Percentiles rank a stretch among this genome's conserved stretches.
Conservation (phyloP, 495 filamentous ascomycete genomes). For the Eremomyces bilateralis region DNA sequence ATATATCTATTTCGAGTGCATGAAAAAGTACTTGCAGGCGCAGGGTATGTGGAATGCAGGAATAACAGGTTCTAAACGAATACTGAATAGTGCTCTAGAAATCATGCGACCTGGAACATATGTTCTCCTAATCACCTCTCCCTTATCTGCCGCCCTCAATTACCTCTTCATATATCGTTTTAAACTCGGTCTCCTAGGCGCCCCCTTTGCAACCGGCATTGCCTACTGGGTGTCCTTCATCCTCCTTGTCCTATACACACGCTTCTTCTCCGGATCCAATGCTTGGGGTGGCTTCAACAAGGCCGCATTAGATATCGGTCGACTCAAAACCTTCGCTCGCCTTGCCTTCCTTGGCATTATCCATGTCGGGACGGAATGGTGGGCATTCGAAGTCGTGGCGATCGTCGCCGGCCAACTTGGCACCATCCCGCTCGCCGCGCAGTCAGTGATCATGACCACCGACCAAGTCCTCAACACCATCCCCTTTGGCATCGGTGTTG, state of each 20-base stretch:
- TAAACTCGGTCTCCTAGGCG: slow-evolving; percentile 50
- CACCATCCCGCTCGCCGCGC: slow-evolving; percentile 63
- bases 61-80: too few species aligned
- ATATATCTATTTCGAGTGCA: slow-evolving; percentile 76
- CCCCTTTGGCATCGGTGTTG: slow-evolving; percentile 77
- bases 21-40: slow-evolving; percentile 86
- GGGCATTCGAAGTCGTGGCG: slow-evolving; percentile 93
- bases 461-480: slow-evolving; percentile 88
- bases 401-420: slow-evolving; percentile 68
- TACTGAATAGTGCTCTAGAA: slow-evolving; percentile 22
- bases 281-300: slow-evolving; percentile 71
- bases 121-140: slow-evolving; percentile 64
- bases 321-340: slow-evolving; percentile 40
- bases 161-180: slow-evolving; percentile 61
- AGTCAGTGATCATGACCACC: slow-evolving; percentile 86
- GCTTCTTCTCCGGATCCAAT: slow-evolving; percentile 47
- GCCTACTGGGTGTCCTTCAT: slow-evolving; percentile 75
- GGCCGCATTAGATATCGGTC: slow-evolving; percentile 37
- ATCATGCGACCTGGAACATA: slow-evolving; percentile 82
- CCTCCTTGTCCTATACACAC: slow-evolving; percentile 52
- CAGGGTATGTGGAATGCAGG: slow-evolving; percentile 33
- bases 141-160: slow-evolving; percentile 55
- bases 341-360: slow-evolving; percentile 60
- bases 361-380: slow-evolving; percentile 92
- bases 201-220: slow-evolving; percentile 63